Evolutionary conservation across 192 early-diverging fungal species (phyloP), one percentile per base, ranked within the genome.

Genomic region (Coemansia sp.): DNA sequence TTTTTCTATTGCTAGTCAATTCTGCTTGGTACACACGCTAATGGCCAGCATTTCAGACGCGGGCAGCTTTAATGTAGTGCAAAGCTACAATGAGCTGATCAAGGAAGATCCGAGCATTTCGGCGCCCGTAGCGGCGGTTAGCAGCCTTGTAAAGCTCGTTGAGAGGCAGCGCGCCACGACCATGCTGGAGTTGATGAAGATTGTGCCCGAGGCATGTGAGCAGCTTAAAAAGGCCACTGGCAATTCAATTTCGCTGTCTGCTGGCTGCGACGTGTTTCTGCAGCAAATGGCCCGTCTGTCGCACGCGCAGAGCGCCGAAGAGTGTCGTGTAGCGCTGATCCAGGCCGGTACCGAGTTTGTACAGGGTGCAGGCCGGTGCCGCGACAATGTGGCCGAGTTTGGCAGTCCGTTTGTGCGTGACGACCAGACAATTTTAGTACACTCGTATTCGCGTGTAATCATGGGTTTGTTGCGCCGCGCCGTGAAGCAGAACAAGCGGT

Each of bases 361-460:
- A 32, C 81, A 86, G 52, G 86, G 86, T 14, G 88, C 87, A 0
- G 80, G 80, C 21, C 70, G 70, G 39, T 86, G 80, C 52, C 83
- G 90, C n/a, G 81, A 87, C 30, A 82, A 80, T 52, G 85, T 90
- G 47, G 90, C 91, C n/a, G 84, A 81, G 42, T 65, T 86, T 38
- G 90, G 91, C 19, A 70, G 81, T 15, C 84, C 83, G 55, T 91
- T 93, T 63, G 85, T 93, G 42, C 85, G 86, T 49, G 90, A 93
- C 53, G 85, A 86, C 67, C 80, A 86, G 66, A 81, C 85, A 1
- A 89, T 99, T 56, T 77, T 99, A 22, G 80, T 99, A 15, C 97
- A 99, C 64, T 92, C 92, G 21, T 95, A 94, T 63, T 99, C 97
- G 18, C 85, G 95, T 5, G 90, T 94, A 1, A 90, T 97, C 10